These are phyloP conservation scores for Stephania yunnanensis DNA, from an alignment of 164 flowering plant species.

Conservation along the genomic window DNA sequence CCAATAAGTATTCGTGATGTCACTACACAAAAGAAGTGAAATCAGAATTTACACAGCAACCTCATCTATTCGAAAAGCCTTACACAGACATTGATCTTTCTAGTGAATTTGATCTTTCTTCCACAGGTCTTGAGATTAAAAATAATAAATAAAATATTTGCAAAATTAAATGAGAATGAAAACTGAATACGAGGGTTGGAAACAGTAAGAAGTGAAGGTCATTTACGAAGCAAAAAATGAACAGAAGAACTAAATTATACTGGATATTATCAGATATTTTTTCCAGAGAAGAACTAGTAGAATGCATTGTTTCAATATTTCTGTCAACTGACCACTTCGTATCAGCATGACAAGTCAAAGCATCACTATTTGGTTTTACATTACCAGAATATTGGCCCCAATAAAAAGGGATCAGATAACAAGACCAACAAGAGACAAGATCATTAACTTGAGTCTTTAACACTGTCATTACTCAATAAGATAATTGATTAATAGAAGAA, in stretches of 20 bases:
- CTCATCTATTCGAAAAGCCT: background rate
- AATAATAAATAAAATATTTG: background rate
- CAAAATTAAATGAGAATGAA: background rate
- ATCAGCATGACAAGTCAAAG: background rate
- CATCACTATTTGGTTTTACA: background rate
- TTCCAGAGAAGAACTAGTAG: too few relatives aligned
- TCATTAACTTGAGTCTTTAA: background rate
- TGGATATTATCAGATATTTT: too few relatives aligned
- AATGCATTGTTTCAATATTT: too few relatives aligned
- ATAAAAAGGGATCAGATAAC: background rate
- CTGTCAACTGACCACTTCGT: background rate
- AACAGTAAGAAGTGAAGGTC: background rate
- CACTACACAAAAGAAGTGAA: too few relatives aligned
- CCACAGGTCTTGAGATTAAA: too few relatives aligned
- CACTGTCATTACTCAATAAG: background rate
- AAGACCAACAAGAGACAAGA: background rate
- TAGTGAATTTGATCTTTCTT: background rate
- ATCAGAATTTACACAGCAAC: too few relatives aligned
- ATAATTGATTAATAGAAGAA: background rate
- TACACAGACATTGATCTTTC: background rate
- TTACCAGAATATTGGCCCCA: background rate
- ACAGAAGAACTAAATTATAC: background rate
- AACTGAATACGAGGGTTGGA: background rate
- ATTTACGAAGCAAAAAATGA: background rate
- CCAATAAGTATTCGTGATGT: too few relatives aligned